Evolutionary conservation across 2,329 filamentous ascomycete genomes (phyloP).

Genomic region (Curvularia verruculosa): DNA sequence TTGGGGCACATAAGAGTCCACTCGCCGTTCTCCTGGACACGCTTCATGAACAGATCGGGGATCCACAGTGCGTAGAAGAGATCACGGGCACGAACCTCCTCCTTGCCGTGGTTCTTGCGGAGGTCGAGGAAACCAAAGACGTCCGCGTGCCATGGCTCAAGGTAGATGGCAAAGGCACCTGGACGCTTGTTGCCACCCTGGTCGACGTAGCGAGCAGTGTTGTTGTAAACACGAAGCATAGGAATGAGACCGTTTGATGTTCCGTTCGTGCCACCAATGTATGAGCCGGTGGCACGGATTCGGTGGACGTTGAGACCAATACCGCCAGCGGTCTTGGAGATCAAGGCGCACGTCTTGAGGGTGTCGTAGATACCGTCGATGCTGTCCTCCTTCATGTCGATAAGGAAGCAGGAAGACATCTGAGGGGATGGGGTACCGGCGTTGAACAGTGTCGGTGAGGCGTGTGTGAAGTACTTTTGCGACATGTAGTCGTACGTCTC

Average conservation of each 20-base stretch:
- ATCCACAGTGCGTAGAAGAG: slow-evolving; percentile 99
- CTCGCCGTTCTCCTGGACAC: slow-evolving; percentile 92
- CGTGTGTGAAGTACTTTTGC: slow-evolving; percentile 97
- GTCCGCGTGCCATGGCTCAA: slow-evolving; percentile 98
- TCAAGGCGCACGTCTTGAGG: slow-evolving; percentile 98
- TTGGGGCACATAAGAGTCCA: slow-evolving; percentile 99
- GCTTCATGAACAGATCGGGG: slow-evolving; percentile 99
- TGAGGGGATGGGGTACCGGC: slow-evolving; percentile 94
- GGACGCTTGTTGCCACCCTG: slow-evolving; percentile 99
- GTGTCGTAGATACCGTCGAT: slow-evolving; percentile 99
- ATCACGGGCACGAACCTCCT: slow-evolving; percentile 95
- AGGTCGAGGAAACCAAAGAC: slow-evolving; percentile 97
- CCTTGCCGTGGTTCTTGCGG: slow-evolving; percentile 99
- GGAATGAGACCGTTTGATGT: slow-evolving; percentile 97
- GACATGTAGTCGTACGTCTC: slow-evolving; percentile 99
- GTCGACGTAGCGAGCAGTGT: slow-evolving; percentile 97
- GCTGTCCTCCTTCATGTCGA: slow-evolving; percentile 99
- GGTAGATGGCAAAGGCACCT: slow-evolving; percentile 97
- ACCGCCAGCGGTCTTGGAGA: slow-evolving; percentile 98
- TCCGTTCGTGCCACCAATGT: slow-evolving; percentile 97
- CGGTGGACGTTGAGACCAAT: slow-evolving; percentile 96
- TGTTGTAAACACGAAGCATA: slow-evolving; percentile 99
- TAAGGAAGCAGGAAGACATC: slow-evolving; percentile 96
- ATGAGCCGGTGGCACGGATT: slow-evolving; percentile 95
- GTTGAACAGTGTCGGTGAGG: slow-evolving; percentile 97